Percentiles rank a stretch among this genome's conserved stretches.
Evolutionary conservation across 805 yeast species (phyloP).

Genomic region (Cyberlindnera subsufficiens): DNA sequence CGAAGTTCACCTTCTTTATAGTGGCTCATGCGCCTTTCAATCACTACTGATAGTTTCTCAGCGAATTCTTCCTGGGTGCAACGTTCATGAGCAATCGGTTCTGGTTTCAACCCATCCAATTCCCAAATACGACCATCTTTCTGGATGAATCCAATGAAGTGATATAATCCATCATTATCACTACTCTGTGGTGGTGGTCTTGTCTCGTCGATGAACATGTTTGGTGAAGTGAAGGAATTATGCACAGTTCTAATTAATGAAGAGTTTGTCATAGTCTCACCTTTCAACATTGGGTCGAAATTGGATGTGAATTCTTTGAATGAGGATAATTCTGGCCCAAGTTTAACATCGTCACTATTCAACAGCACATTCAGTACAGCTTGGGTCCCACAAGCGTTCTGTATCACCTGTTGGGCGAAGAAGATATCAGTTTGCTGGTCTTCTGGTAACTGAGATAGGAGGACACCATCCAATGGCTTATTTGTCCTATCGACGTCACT

Average conservation of each 20-base stretch:
- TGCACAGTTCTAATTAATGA: conserved; percentile 51
- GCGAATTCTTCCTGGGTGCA: conserved; percentile 39
- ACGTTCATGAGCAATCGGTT: conserved; percentile 48
- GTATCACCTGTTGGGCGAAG: conserved; percentile 59
- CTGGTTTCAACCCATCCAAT: conserved; percentile 53
- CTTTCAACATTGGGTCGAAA: conserved; percentile 51
- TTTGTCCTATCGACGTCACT: conserved; percentile 32
- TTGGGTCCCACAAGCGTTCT: conserved; percentile 72
- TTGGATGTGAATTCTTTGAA: conserved; percentile 44
- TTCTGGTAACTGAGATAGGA: conserved; percentile 24
- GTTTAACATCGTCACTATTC: conserved; percentile 33
- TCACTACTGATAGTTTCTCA: conserved; percentile 36
- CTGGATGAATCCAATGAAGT: conserved; percentile 51
- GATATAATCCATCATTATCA: conserved; percentile 49
- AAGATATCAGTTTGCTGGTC: conserved; percentile 32
- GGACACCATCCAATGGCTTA: conserved; percentile 39
- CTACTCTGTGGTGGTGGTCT: conserved; percentile 17
- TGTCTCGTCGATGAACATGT: conserved; percentile 40
- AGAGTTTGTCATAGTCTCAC: conserved; percentile 56
- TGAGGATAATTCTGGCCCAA: conserved; percentile 44
- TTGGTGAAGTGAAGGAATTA: conserved; percentile 56
- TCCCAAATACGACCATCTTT: conserved; percentile 44
- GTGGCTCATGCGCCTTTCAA: conserved; percentile 40
- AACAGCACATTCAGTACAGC: conserved; percentile 56
- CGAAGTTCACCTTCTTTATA: conserved; percentile 44